Percentiles rank a stretch among this genome's conserved stretches.
Conservation (phyloP, 192 early-diverging fungal genomes). For the Backusella tarrabulga region DNA sequence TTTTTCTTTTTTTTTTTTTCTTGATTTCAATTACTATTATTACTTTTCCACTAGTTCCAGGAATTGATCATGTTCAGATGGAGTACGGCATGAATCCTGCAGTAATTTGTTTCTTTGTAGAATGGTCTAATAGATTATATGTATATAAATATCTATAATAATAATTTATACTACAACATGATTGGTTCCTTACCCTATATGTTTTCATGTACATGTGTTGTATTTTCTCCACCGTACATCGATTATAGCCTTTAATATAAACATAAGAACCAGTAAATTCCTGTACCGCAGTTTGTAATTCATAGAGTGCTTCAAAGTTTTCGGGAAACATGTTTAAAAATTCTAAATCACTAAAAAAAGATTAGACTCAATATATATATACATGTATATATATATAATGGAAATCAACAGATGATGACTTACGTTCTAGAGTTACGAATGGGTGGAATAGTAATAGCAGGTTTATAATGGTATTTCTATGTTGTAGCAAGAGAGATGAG, state of each 20-base stretch:
- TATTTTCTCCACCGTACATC: constrained; percentile 48
- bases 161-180: background rate
- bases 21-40: background rate
- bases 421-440: constrained; percentile 28
- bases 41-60: constrained; percentile 58
- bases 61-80: constrained; percentile 45
- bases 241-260: constrained; percentile 54
- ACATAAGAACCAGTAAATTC: constrained; percentile 59
- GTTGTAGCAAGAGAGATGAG: background rate
- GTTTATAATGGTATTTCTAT: constrained; percentile 12
- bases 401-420: constrained; percentile 13
- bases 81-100: constrained; percentile 26
- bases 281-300: constrained; percentile 42
- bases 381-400: background rate
- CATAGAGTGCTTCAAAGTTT: constrained; percentile 33
- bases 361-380: background rate
- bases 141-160: background rate
- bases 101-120: constrained; percentile 24
- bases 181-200: constrained; percentile 28
- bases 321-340: constrained; percentile 45
- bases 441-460: constrained; percentile 21
- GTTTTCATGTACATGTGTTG: constrained; percentile 47
- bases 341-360: constrained; percentile 42
- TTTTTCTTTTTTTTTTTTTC: too few species aligned
- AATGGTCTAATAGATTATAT: constrained; percentile 12